Conservation (phyloP, 1,284 basidiomycete genomes). For the Anthracocystis walkeri region DNA sequence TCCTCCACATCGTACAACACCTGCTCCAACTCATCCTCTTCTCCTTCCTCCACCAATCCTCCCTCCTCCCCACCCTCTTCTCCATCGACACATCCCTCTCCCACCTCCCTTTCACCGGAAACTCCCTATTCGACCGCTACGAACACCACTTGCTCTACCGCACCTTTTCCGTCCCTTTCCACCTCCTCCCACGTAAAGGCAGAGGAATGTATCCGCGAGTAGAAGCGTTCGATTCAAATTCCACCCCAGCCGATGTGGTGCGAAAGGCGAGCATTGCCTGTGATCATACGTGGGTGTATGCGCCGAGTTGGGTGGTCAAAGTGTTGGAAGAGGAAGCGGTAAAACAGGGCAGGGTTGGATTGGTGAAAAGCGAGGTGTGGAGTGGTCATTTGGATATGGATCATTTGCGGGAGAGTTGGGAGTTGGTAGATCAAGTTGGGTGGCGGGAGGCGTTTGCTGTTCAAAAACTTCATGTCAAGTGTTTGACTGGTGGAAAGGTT, state of each 20-base stretch:
- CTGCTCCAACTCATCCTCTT: constrained; percentile 43
- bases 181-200: constrained; percentile 29
- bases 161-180: constrained; percentile 48
- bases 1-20: constrained; percentile 40
- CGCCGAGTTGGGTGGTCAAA: constrained; percentile 11
- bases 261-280: constrained; percentile 4
- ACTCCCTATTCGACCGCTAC: constrained; percentile 7
- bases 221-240: constrained; percentile 8
- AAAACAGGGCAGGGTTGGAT: background rate
- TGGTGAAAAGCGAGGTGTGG: background rate
- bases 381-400: constrained; percentile 45
- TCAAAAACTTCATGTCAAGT: constrained; percentile 18
- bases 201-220: constrained; percentile 10
- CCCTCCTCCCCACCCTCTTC: constrained; percentile 44
- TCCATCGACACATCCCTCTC: constrained; percentile 24
- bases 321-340: background rate
- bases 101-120: background rate
- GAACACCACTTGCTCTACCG: constrained; percentile 41
- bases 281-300: constrained; percentile 20
- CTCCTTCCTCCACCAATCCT: constrained; percentile 49
- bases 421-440: background rate
- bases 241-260: background rate
- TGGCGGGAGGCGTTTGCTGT: constrained; percentile 20
- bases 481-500: background rate
- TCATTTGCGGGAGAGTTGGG: constrained; percentile 31